These are phyloP conservation scores for Carex scoparia DNA, from an alignment of 176 grass and related monocot genomes.

Conservation along the genomic window DNA sequence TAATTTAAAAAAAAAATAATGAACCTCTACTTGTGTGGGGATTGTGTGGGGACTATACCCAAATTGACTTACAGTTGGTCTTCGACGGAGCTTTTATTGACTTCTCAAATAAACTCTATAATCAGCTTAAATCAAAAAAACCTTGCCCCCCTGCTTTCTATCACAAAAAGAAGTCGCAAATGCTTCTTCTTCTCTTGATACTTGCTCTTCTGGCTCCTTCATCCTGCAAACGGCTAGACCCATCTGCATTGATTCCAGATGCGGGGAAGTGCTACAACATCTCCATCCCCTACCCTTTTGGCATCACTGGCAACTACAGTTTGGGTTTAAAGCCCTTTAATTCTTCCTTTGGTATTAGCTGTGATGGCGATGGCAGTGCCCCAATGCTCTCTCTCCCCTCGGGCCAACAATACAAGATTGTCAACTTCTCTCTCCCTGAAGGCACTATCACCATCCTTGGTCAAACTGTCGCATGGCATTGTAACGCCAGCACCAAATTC, in stretches of 20 bases:
- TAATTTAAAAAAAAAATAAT: no score
- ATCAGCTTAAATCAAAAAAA: background rate
- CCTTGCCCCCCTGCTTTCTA: background rate
- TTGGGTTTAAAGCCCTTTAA: background rate
- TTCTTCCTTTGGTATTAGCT: constrained; percentile 23
- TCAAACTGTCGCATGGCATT: background rate
- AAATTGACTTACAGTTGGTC: no score
- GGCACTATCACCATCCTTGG: constrained; percentile 33
- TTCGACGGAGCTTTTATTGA: no score
- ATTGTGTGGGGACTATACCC: no score
- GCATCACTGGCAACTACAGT: constrained; percentile 4
- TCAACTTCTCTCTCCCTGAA: constrained; percentile 31
- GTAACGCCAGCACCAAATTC: background rate
- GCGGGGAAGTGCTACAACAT: constrained; percentile 2
- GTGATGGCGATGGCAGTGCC: background rate
- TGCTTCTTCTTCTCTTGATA: background rate
- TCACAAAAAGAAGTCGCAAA: background rate
- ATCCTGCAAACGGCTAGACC: background rate
- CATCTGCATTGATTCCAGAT: background rate
- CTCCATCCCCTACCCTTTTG: constrained; percentile 44
- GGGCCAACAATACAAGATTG: background rate
- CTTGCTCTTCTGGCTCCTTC: background rate
- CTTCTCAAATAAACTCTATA: background rate
- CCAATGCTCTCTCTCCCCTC: constrained; percentile 15
- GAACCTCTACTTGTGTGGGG: no score